Base-by-base conservation (phyloP, 345 rosid genomes). In the Gossypium thurberi region DNA sequence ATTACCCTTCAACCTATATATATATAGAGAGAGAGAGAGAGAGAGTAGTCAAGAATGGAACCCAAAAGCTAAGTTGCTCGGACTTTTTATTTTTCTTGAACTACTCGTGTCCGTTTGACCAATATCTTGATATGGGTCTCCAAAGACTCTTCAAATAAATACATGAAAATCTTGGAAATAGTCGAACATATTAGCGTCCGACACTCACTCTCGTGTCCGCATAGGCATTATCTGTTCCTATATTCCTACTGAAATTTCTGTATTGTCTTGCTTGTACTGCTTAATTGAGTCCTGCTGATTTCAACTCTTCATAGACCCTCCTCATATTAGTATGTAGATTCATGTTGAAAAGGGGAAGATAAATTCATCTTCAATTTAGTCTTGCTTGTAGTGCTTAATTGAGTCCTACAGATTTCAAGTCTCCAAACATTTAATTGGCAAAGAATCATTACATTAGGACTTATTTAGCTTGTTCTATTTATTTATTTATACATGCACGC, bases 151-250 rank as follows among this genome's bases (percentile, higher is more conserved):
- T 33, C 40, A 33, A 33, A 33, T 33, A 5, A 33, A 33, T 33
- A 33, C 40, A 33, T 33, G 40, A 33, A 33, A 33, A 33, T 33
- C 7, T 33, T 33, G 40, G 40, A 33, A 33, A 33, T 33, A 33
- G 21, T n/a, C 3, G 56, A 52, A 17, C 56, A 52, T 52, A 15
- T 13, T 3, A 14, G 17, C 2, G 21, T 17, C 21, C 21, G 9
- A 17, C 17, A 0, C 21, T 17, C 56, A 52, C 56, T 5, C 56
- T 17, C 8, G 20, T 15, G 21, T 52, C 18, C 10, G 20, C 56
- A 52, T 15, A 52, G 55, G 15, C 59, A 43, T 57, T 58, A 42
- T 9, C 74, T 71, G 55, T 71, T 71, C 57, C 15, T 23, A 47
- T 44, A 8, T 42, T 58, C 52, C 20, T 43, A 43, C 14, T 10